Conservation (phyloP, 1,139 yeast species). For the Pichia sp. region DNA sequence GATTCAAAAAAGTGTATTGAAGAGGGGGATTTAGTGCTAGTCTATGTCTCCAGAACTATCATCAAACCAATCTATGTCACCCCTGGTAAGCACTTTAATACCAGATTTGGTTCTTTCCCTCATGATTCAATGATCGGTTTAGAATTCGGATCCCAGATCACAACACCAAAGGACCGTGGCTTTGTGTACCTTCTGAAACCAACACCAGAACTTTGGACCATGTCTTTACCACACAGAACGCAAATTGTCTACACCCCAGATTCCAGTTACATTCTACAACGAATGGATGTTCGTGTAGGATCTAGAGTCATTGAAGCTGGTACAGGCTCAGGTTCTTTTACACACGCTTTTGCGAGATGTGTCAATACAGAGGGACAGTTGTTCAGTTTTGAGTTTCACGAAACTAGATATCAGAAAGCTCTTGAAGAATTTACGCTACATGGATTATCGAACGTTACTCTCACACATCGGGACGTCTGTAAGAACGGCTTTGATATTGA, state of each 20-base stretch:
- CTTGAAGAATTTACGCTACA: slow-evolving; percentile 67
- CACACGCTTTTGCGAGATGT: slow-evolving; percentile 87
- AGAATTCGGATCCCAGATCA: slow-evolving; percentile 79
- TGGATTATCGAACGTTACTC: slow-evolving; percentile 39
- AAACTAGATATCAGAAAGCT: slow-evolving; percentile 76
- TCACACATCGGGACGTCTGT: slow-evolving; percentile 92
- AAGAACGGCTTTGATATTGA: slow-evolving; percentile 67
- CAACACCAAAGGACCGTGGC: slow-evolving; percentile 74
- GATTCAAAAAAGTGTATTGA: slow-evolving; percentile 50
- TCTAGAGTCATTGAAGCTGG: slow-evolving; percentile 92
- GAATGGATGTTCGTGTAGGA: slow-evolving; percentile 68
- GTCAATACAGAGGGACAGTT: slow-evolving; percentile 56
- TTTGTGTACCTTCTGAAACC: slow-evolving; percentile 86
- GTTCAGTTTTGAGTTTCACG: slow-evolving; percentile 88
- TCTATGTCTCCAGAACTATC: slow-evolving; percentile 74
- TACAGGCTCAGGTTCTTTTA: slow-evolving; percentile 94
- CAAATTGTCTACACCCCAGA: slow-evolving; percentile 98
- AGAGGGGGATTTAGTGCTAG: slow-evolving; percentile 81
- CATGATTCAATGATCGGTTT: slow-evolving; percentile 79
- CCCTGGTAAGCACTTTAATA: slow-evolving; percentile 57
- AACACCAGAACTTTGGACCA: slow-evolving; percentile 92
- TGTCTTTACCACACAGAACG: slow-evolving; percentile 92
- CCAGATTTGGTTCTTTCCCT: slow-evolving; percentile 83
- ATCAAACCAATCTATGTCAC: slow-evolving; percentile 68
- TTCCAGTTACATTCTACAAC: slow-evolving; percentile 80